These are phyloP conservation scores for Plectranthus barbatus DNA, from an alignment of 257 asterid genomes.

Conservation along the genomic window DNA sequence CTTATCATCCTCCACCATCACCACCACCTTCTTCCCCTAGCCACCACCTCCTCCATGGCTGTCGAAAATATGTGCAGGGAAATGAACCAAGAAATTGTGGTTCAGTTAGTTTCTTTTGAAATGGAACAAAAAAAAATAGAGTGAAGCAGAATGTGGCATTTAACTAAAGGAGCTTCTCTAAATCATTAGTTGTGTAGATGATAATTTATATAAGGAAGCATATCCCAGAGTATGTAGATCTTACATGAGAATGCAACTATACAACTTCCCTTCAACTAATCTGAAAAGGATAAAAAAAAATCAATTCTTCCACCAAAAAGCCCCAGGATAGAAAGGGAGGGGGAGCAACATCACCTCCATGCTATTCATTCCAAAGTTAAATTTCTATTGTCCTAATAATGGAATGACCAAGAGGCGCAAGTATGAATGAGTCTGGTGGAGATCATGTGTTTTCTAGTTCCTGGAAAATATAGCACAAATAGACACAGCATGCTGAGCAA, in stretches of 20 bases:
- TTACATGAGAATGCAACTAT: constrained; percentile 25
- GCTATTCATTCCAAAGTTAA: constrained; percentile 33
- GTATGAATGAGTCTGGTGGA: constrained; percentile 34
- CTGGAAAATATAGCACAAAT: too few relatives aligned
- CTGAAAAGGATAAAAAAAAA: constrained; percentile 23
- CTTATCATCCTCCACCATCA: too few relatives aligned
- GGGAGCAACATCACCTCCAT: constrained; percentile 30
- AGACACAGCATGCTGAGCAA: constrained; percentile 38
- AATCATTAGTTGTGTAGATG: constrained; percentile 8
- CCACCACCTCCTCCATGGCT: too few relatives aligned
- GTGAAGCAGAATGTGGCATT: not conserved
- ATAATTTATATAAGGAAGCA: constrained; percentile 16
- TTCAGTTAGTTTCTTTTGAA: too few relatives aligned
- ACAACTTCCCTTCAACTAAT: constrained; percentile 28
- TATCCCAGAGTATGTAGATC: constrained; percentile 28
- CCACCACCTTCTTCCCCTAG: too few relatives aligned
- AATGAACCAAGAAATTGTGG: not conserved
- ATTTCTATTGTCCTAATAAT: constrained; percentile 20
- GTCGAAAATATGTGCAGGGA: not conserved
- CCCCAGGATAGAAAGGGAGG: constrained; percentile 35
- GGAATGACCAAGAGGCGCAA: constrained; percentile 25
- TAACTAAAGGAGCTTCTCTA: not conserved
- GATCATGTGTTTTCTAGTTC: constrained; percentile 11
- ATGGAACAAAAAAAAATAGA: too few relatives aligned
- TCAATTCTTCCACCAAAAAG: constrained; percentile 40